Evolutionary conservation across 192 early-diverging fungal genomes (phyloP).

Genomic region (Dissophora globulifera): DNA sequence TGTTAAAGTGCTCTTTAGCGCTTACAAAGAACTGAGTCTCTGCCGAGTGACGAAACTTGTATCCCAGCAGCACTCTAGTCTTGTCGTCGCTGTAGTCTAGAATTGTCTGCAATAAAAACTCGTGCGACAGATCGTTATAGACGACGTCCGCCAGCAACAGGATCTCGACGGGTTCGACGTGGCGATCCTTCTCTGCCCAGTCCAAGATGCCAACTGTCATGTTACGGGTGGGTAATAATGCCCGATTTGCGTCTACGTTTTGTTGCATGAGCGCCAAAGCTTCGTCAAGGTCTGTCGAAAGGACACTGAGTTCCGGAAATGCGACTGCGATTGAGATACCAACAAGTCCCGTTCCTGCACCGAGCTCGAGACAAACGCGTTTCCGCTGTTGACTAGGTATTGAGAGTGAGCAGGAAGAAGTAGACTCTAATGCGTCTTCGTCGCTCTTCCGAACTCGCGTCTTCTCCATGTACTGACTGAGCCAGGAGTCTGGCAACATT

Average conservation of each 20-base stretch:
- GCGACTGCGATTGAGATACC: constrained; percentile 58
- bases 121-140: constrained; percentile 50
- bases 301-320: constrained; percentile 42
- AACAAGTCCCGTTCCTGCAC: constrained; percentile 63
- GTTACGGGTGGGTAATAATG: constrained; percentile 24
- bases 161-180: constrained; percentile 46
- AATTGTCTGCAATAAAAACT: constrained; percentile 33
- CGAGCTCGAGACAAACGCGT: constrained; percentile 56
- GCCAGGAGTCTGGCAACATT: constrained; percentile 42
- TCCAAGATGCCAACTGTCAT: constrained; percentile 51
- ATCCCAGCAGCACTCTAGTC: constrained; percentile 44
- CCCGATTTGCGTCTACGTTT: constrained; percentile 51
- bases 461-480: constrained; percentile 45
- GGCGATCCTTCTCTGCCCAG: constrained; percentile 50
- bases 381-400: constrained; percentile 6
- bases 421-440: constrained; percentile 4
- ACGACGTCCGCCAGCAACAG: constrained; percentile 46
- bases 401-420: neutral
- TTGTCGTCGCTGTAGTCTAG: constrained; percentile 45
- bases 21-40: constrained; percentile 45
- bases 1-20: constrained; percentile 31
- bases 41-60: constrained; percentile 49
- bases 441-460: too few relatives aligned
- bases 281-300: constrained; percentile 58
- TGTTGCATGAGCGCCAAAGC: constrained; percentile 58